These are phyloP conservation scores for Lepidium sativum DNA, from an alignment of 345 rosid genomes.

Conservation along the genomic window DNA sequence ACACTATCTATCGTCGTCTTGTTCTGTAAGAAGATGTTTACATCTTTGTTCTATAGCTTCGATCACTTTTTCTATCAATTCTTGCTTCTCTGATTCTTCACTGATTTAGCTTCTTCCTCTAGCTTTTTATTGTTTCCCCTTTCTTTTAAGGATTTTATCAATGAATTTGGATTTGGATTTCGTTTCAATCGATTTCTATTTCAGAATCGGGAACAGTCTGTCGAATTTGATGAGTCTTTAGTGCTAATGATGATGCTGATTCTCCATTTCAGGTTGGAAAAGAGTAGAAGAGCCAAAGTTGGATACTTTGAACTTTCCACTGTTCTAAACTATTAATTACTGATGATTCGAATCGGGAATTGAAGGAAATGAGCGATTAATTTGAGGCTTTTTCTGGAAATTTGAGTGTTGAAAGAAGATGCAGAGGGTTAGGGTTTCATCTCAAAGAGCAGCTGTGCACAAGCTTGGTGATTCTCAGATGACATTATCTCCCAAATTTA, in stretches of 20 bases:
- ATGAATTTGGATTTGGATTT: not conserved
- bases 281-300: not conserved
- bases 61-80: not conserved
- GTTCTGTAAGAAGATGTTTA: constrained; percentile 16
- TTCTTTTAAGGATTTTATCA: constrained; percentile 6
- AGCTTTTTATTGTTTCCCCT: not conserved
- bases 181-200: not conserved
- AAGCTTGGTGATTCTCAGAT: constrained; percentile 87
- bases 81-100: not conserved
- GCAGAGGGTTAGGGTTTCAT: constrained; percentile 80
- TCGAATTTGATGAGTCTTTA: not conserved
- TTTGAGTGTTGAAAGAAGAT: constrained; percentile 27
- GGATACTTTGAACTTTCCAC: not conserved
- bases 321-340: not conserved
- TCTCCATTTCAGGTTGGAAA: constrained; percentile 12
- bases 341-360: not conserved
- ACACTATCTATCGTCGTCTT: constrained; percentile 9
- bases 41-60: not conserved
- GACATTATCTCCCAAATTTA: constrained; percentile 71
- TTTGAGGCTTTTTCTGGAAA: not conserved
- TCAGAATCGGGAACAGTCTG: not conserved
- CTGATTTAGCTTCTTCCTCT: not conserved
- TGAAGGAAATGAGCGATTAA: not conserved
- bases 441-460: constrained; percentile 71
- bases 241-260: constrained; percentile 8